Evolutionary conservation across 176 grass and related monocot genomes (phyloP), one percentile per base, ranked within the genome.

Genomic region (Bolboschoenus planiculmis): DNA sequence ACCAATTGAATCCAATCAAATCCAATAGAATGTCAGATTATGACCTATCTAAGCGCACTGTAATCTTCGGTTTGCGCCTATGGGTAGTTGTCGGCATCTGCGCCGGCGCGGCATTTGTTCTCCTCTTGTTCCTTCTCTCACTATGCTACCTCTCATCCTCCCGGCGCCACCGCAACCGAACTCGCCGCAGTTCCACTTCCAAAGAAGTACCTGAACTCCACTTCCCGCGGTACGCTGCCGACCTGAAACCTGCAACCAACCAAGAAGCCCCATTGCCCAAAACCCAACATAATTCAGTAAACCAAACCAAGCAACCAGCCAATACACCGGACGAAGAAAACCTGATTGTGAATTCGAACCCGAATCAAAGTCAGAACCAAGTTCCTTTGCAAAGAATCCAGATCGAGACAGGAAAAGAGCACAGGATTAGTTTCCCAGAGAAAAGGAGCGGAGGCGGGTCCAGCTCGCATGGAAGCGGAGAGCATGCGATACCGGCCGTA

Each of bases 321-420:
- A 64, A 27, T 21, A 29, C 21, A 29, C 27, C 80, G 14, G 39
- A 82, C 47, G 54, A 60, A 66, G 80, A 82, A 30, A 62, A 27
- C 37, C 80, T 4, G 7, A 68, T 71, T 53, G 54, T 85, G 44
- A 88, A 88, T 65, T 88, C 86, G 50, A 73, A 34, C 65, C 48
- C 82, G 8, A 82, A 82, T 82, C 78, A 81, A 51, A 81, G 30
- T 53, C 61, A 84, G 81, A 84, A 42, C 43, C 78, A 73, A 64
- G 64, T 61, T 33, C 46, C 56, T 8, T 13, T 88, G 14, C 86
- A 88, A 67, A 88, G 79, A 81, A 90, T 92, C 78, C 88, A 84
- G 59, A 93, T 97, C 50, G 94, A 97, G 78, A 97, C 94, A 7
- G 94, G 94, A 11, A 97, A 97, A 85, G 94, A 97, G 73, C 94